phyloP scores from a whole-genome alignment of 2,329 filamentous ascomycete genomes.

The Fusarium sp. region DNA sequence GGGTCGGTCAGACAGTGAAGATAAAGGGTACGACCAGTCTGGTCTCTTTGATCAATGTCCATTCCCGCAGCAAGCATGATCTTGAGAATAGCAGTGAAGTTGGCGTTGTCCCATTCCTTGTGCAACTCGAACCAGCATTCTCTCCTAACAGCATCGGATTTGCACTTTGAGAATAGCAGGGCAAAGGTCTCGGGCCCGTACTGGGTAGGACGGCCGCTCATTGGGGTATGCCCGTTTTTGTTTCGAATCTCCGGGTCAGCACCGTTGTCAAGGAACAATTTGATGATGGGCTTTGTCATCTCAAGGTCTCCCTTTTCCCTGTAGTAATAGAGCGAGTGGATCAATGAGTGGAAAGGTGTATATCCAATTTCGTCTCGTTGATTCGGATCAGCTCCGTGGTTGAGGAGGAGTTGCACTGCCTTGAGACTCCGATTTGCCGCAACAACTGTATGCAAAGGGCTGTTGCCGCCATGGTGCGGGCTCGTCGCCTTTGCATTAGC shows the following conservation, averaged over 20 bases:
- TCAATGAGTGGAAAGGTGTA: slow-evolving; percentile 1
- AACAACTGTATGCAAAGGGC: slow-evolving; percentile 13
- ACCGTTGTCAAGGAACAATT: slow-evolving; percentile 29
- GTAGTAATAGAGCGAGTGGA: no score
- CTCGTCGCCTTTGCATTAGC: not conserved
- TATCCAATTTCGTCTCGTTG: not conserved
- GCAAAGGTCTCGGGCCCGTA: not conserved
- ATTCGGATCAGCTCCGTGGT: slow-evolving; percentile 28
- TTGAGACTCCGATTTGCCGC: not conserved
- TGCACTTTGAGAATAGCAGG: slow-evolving; percentile 17
- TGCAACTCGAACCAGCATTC: slow-evolving; percentile 25
- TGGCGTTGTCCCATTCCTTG: not conserved
- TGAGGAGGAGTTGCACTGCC: slow-evolving; percentile 19
- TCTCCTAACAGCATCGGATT: not conserved
- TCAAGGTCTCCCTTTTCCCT: not conserved
- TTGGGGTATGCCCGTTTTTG: not conserved
- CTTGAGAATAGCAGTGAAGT: slow-evolving; percentile 15
- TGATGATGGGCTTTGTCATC: slow-evolving; percentile 2
- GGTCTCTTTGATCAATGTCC: slow-evolving; percentile 15
- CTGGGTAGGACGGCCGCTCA: not conserved
- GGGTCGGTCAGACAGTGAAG: slow-evolving; percentile 6
- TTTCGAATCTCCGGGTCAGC: slow-evolving; percentile 17
- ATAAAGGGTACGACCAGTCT: slow-evolving; percentile 22
- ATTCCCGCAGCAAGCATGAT: slow-evolving; percentile 24
- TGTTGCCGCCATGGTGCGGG: no score